Base-by-base conservation (phyloP, 139 green algal species). In the Diplosphaera chodatii region DNA sequence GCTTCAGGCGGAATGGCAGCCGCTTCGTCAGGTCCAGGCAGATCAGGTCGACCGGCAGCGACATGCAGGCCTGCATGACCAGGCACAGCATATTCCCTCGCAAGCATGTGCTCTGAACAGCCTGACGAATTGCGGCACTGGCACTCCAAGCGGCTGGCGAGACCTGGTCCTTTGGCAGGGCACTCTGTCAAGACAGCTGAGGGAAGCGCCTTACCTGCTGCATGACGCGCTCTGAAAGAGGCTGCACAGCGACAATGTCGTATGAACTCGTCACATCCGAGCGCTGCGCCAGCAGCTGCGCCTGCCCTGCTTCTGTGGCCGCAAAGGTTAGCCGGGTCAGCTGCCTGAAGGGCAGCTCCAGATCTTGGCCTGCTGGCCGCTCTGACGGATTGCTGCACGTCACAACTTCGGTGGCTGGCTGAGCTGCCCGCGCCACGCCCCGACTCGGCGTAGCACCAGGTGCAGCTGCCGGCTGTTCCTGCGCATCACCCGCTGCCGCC, bases 11-110 rank as follows among this genome's bases (percentile, higher is more conserved):
- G 65, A 89, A 80, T 4, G 74, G 68, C 34, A 85, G 63, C 28
- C 83, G 75, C 25, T 75, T 67, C 0, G 59, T 48, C 16, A 91
- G 56, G 71, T 91, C 82, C 32, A 92, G 66, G 0, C 25, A 55
- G 23, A 92, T 83, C n/a, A 91, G 67, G 65, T 92, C 87, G 25
- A 85, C 70, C 5, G 88, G 77, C 56, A 91, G 67, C 0, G 77
- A 82, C 28, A 63, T 79, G 67, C 86, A 91, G 0, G 82, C 82
- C 81, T 86, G 77, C 69, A 59, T n/a, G n/a, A n/a, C n/a, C n/a
- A n/a, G n/a, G n/a, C n/a, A n/a, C n/a, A n/a, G n/a, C n/a, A n/a
- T n/a, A n/a, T n/a, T n/a, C n/a, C n/a, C n/a, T n/a, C n/a, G n/a
- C n/a, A n/a, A n/a, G n/a, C n/a, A n/a, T n/a, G n/a, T n/a, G n/a